These are phyloP conservation scores for Coemansia umbellata DNA, from an alignment of 192 early-diverging fungal species.

Conservation along the genomic window DNA sequence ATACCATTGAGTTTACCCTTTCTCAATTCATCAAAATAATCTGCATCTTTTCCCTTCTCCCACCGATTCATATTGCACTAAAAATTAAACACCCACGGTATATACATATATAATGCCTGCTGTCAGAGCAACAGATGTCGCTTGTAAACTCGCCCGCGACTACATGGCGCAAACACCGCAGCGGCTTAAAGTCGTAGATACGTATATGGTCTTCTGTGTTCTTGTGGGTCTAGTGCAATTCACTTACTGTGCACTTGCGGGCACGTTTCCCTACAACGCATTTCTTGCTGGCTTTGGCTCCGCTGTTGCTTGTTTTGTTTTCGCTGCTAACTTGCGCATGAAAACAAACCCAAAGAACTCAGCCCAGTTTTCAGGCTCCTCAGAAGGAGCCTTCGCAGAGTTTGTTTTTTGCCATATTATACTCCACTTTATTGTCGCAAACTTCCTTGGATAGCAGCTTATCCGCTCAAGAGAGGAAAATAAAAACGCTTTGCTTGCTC, in stretches of 20 bases:
- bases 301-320: constrained; percentile 87
- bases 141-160: constrained; percentile 15
- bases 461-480: not conserved
- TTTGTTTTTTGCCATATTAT: constrained; percentile 81
- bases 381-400: constrained; percentile 93
- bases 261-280: constrained; percentile 97
- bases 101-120: constrained; percentile 1
- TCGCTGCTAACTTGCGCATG: constrained; percentile 86
- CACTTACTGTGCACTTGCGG: constrained; percentile 76
- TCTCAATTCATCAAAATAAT: too few relatives aligned
- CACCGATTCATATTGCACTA: too few relatives aligned
- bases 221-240: constrained; percentile 91
- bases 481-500: too few relatives aligned
- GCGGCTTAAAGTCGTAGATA: constrained; percentile 86
- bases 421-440: constrained; percentile 86
- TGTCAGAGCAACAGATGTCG: constrained; percentile 1
- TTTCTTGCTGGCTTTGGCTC: constrained; percentile 94
- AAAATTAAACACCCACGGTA: too few relatives aligned
- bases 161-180: constrained; percentile 70
- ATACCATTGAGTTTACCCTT: too few relatives aligned
- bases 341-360: constrained; percentile 83
- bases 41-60: not conserved
- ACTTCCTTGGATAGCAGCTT: constrained; percentile 81
- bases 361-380: constrained; percentile 59
- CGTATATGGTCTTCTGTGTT: constrained; percentile 88